Conservation (phyloP, 306 rosid species). For the Rubus idaeus region DNA sequence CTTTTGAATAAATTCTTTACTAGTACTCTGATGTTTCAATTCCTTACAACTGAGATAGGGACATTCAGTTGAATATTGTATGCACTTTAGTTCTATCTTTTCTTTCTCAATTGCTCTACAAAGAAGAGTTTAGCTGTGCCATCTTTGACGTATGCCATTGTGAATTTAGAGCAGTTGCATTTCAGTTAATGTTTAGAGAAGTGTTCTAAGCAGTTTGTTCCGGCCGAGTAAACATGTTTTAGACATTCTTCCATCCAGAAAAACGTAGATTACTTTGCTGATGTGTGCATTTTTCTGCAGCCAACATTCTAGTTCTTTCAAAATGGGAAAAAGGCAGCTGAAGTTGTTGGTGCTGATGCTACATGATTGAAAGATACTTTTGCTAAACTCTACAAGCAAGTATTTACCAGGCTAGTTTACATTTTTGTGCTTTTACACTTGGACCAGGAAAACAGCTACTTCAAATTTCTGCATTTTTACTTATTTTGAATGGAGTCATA, state of each 20-base stretch:
- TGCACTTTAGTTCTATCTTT: too few relatives aligned
- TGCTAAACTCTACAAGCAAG: constrained; percentile 72
- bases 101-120: too few relatives aligned
- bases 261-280: not conserved
- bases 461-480: not conserved
- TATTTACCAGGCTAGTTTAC: constrained; percentile 1
- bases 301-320: constrained; percentile 81
- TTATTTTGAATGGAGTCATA: not conserved
- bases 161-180: not conserved
- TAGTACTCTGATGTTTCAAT: not conserved
- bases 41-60: not conserved
- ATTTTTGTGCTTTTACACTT: not conserved
- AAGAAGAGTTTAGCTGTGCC: not conserved
- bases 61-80: not conserved
- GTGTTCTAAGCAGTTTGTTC: not conserved
- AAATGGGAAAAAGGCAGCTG: constrained; percentile 66
- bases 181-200: not conserved
- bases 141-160: not conserved
- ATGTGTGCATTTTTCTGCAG: constrained; percentile 45
- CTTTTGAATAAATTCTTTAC: not conserved
- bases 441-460: not conserved
- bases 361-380: constrained; percentile 44
- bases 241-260: not conserved
- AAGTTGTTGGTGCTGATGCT: constrained; percentile 68
- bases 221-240: not conserved